Evolutionary conservation across 129 eudicot genomes (phyloP), one percentile per base, ranked within the genome.

Genomic region (Escallonia rubra): DNA sequence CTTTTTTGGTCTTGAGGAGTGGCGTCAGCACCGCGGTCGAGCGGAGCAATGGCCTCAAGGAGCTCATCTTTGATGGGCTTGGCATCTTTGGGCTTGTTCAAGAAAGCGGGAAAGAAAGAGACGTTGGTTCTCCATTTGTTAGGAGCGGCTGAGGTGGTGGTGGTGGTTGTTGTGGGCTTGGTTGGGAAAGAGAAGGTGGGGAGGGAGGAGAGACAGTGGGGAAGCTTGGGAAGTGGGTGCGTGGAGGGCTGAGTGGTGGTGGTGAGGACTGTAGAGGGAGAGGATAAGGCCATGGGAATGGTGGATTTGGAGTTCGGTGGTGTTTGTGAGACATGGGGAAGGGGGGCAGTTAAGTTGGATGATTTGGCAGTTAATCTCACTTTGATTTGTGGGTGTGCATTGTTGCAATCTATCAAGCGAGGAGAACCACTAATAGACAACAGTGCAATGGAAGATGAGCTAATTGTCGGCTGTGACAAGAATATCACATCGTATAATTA

Each of bases 21-120:
- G 64, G 96, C 98, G 43, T 88, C 87, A 13, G 98, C 95, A 0
- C 98, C 96, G 9, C 98, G 88, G 76, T 92, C 95, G 58, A 92
- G 95, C 16, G 91, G 83, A 3, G 76, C 74, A 63, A 92, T 81
- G 70, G 78, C 78, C 50, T 86, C 80, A 41, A 92, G 80, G 42
- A 92, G 95, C 87, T 86, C 91, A 45, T 73, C 71, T 65, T 92
- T 88, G 61, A 92, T 78, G 74, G 83, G 51, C 62, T 61, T 76
- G 9, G 78, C 66, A 41, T 78, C 82, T 45, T 81, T 83, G 16
- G 49, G 65, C 46, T 73, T 82, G 52, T 73, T 77, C 58, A 85
- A 67, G 73, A 91, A 87, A 44, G 75, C 72, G 7, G 85, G 81
- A 39, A 88, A 82, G 76, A 92, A 86, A 23, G 95, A 88, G 66